Percentiles rank a stretch among this genome's conserved stretches.
phyloP scores from a whole-genome alignment of 306 rosid species.

The Trichosanthes cucumerina region DNA sequence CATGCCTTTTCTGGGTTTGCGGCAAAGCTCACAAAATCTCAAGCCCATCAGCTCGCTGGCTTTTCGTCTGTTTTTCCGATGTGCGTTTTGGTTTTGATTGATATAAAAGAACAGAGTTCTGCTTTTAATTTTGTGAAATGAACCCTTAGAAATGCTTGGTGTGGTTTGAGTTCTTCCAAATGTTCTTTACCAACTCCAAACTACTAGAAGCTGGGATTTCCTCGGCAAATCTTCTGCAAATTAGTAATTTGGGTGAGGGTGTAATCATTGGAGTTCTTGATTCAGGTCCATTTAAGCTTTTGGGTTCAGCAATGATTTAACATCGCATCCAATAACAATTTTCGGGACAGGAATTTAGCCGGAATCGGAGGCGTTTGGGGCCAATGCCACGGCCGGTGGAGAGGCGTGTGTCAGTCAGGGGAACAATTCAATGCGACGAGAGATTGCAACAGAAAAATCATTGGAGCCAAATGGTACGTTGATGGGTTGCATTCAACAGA shows the following conservation, averaged over 20 bases:
- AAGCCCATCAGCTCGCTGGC: conserved; percentile 16
- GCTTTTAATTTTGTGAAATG: neutral
- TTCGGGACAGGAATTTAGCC: conserved; percentile 45
- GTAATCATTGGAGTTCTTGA: conserved; percentile 39
- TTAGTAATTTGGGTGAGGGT: conserved; percentile 27
- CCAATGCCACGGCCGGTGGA: conserved; percentile 41
- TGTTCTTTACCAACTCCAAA: conserved; percentile 28
- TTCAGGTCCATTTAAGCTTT: conserved; percentile 25
- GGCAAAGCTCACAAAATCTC: conserved; percentile 25
- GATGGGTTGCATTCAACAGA: conserved; percentile 24
- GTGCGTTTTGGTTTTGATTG: neutral
- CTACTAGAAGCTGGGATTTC: conserved; percentile 53
- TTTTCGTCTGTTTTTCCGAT: neutral
- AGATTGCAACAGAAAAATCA: conserved; percentile 35
- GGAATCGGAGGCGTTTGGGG: conserved; percentile 36
- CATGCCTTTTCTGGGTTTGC: conserved; percentile 38
- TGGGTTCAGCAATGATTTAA: no score
- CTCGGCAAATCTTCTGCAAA: conserved; percentile 30
- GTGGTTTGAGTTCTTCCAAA: conserved; percentile 40
- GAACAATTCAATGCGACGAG: conserved; percentile 21
- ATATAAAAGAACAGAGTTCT: neutral
- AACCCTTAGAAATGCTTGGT: conserved; percentile 25
- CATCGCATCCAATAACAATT: no score
- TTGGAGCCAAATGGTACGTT: conserved; percentile 45
- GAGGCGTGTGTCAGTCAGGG: conserved; percentile 33